Evolutionary conservation across 2,329 filamentous ascomycete species (phyloP), one percentile per base, ranked within the genome.

Genomic region (Beauveria sp.): DNA sequence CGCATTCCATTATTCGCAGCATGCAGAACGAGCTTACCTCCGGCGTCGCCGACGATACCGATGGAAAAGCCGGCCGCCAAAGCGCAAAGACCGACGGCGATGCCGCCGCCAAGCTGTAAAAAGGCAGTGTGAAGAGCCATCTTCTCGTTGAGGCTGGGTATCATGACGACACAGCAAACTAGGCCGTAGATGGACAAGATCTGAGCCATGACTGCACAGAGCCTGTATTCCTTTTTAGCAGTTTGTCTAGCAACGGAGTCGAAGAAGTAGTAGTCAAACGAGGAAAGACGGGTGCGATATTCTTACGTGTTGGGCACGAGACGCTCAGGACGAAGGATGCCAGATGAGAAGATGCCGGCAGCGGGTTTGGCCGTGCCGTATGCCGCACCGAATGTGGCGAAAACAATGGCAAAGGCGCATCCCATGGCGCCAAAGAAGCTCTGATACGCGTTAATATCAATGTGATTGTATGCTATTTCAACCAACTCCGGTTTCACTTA

Each of bases 351-450:
- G 66, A 79, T 79, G 60, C 76, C 77, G 42, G 72, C 71, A 52
- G 73, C 66, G 52, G 76, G 77, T 65, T 77, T 77, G 60, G 76
- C 76, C 42, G 76, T 78, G 56, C 77, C 77, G 65, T 79, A 79
- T 55, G 76, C 72, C 57, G 77, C 76, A 56, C 77, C 80, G 53
- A 83, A 70, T 69, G 79, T 81, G 67, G 79, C 79, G 73, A 83
- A 79, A 69, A 81, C 74, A 63, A 83, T 82, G 70, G 80, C 75
- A 46, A 72, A 72, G 34, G 71, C 67, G 66, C 75, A 76, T 58
- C 76, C 76, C 64, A 78, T 70, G 50, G 75, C 75, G 43, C 76
- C 75, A 65, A 78, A 77, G 67, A 77, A 76, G 68, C 75, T 74
- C 75, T 76, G 43, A 45, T 10, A 9, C 28, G 7, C 10, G 34